Base-by-base conservation (phyloP, 768 basidiomycete species). In the Inosperma sp. region DNA sequence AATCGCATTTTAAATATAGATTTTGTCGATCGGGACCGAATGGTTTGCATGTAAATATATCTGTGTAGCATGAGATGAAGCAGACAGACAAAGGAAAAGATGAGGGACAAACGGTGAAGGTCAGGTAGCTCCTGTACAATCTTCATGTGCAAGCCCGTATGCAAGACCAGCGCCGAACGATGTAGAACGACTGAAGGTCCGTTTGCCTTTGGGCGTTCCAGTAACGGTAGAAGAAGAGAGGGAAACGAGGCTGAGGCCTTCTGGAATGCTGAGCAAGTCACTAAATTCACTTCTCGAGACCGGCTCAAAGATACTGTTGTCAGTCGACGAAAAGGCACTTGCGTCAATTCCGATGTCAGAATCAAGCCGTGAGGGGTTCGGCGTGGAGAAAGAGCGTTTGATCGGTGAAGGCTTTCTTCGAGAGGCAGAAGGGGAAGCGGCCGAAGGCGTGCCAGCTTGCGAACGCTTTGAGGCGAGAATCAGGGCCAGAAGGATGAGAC, bases 261-360 rank as follows among this genome's bases (percentile, higher is more conserved):
- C 89, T 30, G 92, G 68, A 41, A 91, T 69, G 21, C 79, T 76
- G 1, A 86, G 60, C 3, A 92, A 72, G 57, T 93, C 89, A 0
- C 74, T 70, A 56, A 93, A 90, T 58, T 91, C 88, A 62, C 79
- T 86, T 7, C 86, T 75, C 8, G 84, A 86, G 2, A 85, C 86
- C 3, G 84, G 73, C 3, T 76, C 68, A 54, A 88, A 84, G 4
- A 79, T 62, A 13, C 75, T 76, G 13, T 68, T 70, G 17, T 79
- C 79, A 9, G 75, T 71, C 27, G 84, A 77, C 13, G 72, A 71
- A 7, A 93, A 76, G 17, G 81, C 79, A 8, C 74, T 70, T 8
- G 78, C 71, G 34, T 89, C 85, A 39, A 88, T 71, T 17, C 67
- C 71, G 5, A 75, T 59, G 2, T 65, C 8, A 60, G 52, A 41